Evolutionary conservation across 805 yeast genomes (phyloP), one percentile per base, ranked within the genome.

Genomic region (Kluyveromyces starmeri): DNA sequence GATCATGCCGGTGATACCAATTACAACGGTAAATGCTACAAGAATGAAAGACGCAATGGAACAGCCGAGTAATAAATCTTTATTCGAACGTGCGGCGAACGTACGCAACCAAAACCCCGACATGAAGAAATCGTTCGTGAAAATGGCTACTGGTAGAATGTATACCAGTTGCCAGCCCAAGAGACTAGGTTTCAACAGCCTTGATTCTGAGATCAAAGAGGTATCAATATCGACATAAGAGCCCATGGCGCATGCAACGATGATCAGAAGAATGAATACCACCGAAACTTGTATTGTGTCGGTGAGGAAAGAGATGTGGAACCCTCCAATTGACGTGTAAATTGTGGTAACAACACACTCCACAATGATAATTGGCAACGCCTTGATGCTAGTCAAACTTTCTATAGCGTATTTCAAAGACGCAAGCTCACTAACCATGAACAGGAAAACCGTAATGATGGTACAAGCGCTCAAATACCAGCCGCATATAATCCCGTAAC

Each of bases 21-120:
- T 75, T 31, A 85, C 65, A 1, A 82, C 72, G 41, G 79, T 74
- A 38, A 85, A 67, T 10, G 68, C 63, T 37, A 80, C 72, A 28
- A 77, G 64, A 15, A 81, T 70, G 38, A 82, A 55, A 0, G 88
- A 70, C 0, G 96, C 95, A 40, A 88, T 62, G 3, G 78, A 66
- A 35, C 86, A 73, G 17, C 92, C 94, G 44, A 83, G 71, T 56
- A 71, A 56, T 47, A 88, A 67, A 51, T 86, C 95, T 44, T 66
- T 72, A 58, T 86, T 75, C 7, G 84, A 64, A 43, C 73, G 74
- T 5, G 95, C 78, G 5, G 97, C 95, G 64, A 88, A 88, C 1
- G 97, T 83, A 51, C 97, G 69, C 41, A 88, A 63, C 97, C 97
- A 88, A 56, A 88, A 86, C 0, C 95, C 95, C 20, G 94, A 73